Conservation (phyloP, 495 filamentous ascomycete genomes). For the Stereocaulon alpinum region DNA sequence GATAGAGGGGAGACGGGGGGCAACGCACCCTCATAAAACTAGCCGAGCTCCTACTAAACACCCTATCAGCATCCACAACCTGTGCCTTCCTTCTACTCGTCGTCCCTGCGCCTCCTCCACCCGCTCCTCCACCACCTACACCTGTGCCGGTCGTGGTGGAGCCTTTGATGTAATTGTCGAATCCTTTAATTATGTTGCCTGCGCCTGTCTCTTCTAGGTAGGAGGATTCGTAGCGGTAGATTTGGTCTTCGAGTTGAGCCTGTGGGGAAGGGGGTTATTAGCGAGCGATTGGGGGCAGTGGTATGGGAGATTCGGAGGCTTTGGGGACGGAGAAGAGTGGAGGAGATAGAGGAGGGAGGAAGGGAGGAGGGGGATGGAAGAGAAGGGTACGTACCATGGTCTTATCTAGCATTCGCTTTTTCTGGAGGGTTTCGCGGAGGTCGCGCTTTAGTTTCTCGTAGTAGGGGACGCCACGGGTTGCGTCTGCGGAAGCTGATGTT, state of each 20-base stretch:
- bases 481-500: slow-evolving; percentile 21
- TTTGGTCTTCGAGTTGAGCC: slow-evolving; percentile 67
- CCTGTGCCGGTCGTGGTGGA: slow-evolving; percentile 31
- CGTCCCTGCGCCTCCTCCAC: slow-evolving; percentile 21
- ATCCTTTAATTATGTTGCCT: slow-evolving; percentile 94
- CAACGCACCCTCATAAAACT: slow-evolving; percentile 42
- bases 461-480: slow-evolving; percentile 49
- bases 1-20: slow-evolving; percentile 12
- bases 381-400: slow-evolving; percentile 40
- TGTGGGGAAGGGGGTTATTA: slow-evolving; percentile 21
- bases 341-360: no score
- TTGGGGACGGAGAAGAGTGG: no score
- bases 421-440: slow-evolving; percentile 54
- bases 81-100: slow-evolving; percentile 35
- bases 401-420: slow-evolving; percentile 58
- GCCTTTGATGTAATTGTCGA: slow-evolving; percentile 95
- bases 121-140: slow-evolving; percentile 20
- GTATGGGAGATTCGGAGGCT: no score
- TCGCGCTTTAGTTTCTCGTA: slow-evolving; percentile 65
- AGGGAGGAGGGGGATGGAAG: background rate
- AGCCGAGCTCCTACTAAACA: slow-evolving; percentile 43
- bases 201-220: slow-evolving; percentile 85
- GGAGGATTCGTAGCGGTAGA: slow-evolving; percentile 68
- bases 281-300: no score
- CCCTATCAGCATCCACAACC: slow-evolving; percentile 40